Base-by-base conservation (phyloP, 1,284 basidiomycete species). In the Heimioporus punctisporus region DNA sequence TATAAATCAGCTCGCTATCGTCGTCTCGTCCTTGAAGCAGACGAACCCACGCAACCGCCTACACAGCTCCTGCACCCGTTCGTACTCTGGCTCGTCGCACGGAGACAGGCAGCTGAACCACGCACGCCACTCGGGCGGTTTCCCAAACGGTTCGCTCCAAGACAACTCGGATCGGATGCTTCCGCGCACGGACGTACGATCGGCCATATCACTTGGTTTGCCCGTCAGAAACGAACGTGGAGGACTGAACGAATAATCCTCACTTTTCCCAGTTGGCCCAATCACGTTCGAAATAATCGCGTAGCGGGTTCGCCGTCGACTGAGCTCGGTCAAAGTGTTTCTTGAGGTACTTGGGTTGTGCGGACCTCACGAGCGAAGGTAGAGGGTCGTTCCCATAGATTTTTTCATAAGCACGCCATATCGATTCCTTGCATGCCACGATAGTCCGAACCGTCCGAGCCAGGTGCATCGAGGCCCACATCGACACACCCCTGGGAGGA, bases 181-280 rank as follows among this genome's bases (percentile, higher is more conserved):
- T 19, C 74, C 72, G 39, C 84, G 81, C 73, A 88, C 80, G 46
- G 78, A 76, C 40, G 86, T 84, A n/a, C 88, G 84, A 61, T 88
- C 85, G 49, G 74, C 74, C 89, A 91, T 91, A 60, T 91, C 89
- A 57, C 88, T 91, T 44, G 52, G 57, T 21, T 25, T 4, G 45
- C 21, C n/a, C 45, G 24, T 56, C 30, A 60, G 53, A 26, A 45
- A 48, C 37, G n/a, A 28, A 15, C n/a, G 51, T 23, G 15, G 46
- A 46, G 17, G 5, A 21, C 1, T 19, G 43, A 31, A 51, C 26
- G 25, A 15, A 10, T 14, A 37, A 52, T 12, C 57, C 85, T 61
- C 51, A 90, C 89, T 76, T 80, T 69, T 84, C 78, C 89, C 88
- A 91, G 52, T 83, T 83, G 14, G 71, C 66, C 86, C 89, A 90